Base-by-base conservation (phyloP, 129 eudicot genomes). In the Flaveria linearis region DNA sequence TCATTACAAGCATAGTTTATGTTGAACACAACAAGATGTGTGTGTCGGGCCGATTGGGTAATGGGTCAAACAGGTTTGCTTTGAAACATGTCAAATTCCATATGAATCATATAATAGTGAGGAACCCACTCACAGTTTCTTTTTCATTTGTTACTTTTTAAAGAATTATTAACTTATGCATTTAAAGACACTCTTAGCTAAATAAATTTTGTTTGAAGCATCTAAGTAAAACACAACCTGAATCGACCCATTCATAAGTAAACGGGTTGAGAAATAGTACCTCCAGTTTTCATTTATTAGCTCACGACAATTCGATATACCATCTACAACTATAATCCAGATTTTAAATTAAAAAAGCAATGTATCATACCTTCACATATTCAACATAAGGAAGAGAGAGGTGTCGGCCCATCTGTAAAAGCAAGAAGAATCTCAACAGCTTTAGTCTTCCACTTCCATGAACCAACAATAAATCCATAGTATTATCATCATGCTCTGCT, bases 401-500 rank as follows among this genome's bases (percentile, higher is more conserved):
- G 82, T 94, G 99, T 20, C 88, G 81, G 15, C 99, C 99, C 87
- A 83, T 85, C 73, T 94, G 99, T 66, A 94, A 74, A 68, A 77
- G 88, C 83, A 88, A 68, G 75, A 94, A 87, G 70, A 94, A 94
- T 69, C 93, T 89, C 78, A 94, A 72, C 80, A 94, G 81, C 85
- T 87, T 87, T 16, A 94, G 60, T 61, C 97, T 57, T 60, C 99
- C 99, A 80, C 88, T 86, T 69, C 97, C 97, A 86, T 83, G 97
- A 79, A 94, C 92, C 92, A 94, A 80, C 85, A 94, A 83, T 65
- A 94, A 55, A 87, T 94, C 97, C 90, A 94, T 81, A 13, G 86
- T 79, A 73, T 86, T 89, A 68, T 94, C 99, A 81, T 94, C 99
- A 74, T 89, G 97, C 81, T 94, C 97, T 12, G 99, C 99, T 83